Conservation (phyloP, 1,284 basidiomycete species). For the Pyrrhoderma lamaoense region DNA sequence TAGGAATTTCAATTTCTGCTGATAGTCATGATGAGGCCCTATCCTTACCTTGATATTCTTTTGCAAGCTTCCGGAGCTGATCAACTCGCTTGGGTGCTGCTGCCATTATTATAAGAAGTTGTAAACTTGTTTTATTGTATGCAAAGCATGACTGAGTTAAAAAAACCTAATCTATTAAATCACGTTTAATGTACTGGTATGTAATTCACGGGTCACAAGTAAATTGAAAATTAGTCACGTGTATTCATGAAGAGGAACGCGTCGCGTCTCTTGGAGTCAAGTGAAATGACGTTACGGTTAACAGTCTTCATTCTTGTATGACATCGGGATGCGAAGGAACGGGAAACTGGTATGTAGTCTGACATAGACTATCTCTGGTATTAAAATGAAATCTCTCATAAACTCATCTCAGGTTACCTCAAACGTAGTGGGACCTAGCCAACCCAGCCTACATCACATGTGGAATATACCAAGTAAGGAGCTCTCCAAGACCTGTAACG, state of each 20-base stretch:
- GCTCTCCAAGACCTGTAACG: neutral
- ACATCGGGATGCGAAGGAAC: neutral
- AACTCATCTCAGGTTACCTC: no score
- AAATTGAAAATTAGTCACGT: neutral
- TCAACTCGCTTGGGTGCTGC: neutral
- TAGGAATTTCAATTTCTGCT: neutral
- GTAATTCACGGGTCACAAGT: neutral
- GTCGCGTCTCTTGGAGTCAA: neutral
- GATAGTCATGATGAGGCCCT: neutral
- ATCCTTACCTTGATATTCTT: conserved; percentile 25
- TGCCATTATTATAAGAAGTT: no score
- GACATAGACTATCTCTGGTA: neutral
- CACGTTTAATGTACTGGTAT: no score
- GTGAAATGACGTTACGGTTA: neutral
- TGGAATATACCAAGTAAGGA: conserved; percentile 1
- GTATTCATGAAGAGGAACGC: conserved; percentile 9
- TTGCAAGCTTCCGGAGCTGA: conserved; percentile 15
- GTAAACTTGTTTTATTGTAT: no score
- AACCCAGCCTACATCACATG: conserved; percentile 12
- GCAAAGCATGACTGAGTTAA: no score
- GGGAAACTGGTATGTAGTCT: neutral
- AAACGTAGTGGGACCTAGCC: neutral
- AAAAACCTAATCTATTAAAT: no score
- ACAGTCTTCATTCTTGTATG: neutral
- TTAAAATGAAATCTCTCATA: no score